Evolutionary conservation across 495 filamentous ascomycete species (phyloP).

Genomic region (Lophium mytilinum): DNA sequence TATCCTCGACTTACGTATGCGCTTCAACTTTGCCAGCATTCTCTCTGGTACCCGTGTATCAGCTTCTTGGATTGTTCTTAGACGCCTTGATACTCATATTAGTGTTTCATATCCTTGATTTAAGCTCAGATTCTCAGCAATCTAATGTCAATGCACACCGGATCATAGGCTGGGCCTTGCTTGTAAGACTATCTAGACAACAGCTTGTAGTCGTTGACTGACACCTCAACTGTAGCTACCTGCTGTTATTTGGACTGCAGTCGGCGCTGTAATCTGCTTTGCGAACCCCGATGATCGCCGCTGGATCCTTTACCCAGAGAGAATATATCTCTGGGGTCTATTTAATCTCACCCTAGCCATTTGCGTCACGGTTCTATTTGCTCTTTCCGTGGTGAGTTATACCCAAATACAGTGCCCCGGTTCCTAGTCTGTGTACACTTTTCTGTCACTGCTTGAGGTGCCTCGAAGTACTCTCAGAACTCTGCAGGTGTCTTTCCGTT

Average conservation of each 20-base stretch:
- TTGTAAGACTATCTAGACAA: background rate
- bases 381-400: background rate
- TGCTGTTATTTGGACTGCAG: slow-evolving; percentile 5
- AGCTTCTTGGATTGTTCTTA: background rate
- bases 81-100: background rate
- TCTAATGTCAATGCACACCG: background rate
- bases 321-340: slow-evolving; percentile 13
- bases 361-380: background rate
- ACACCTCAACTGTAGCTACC: slow-evolving; percentile 15
- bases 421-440: too few relatives aligned
- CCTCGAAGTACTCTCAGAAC: too few relatives aligned
- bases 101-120: background rate
- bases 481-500: too few relatives aligned
- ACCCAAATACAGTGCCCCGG: too few relatives aligned
- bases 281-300: slow-evolving; percentile 16
- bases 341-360: background rate
- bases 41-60: background rate
- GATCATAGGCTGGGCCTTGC: background rate
- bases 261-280: slow-evolving; percentile 5
- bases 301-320: slow-evolving; percentile 12
- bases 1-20: background rate
- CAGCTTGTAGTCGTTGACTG: background rate
- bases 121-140: background rate
- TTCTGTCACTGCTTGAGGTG: too few relatives aligned
- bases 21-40: background rate